Evolutionary conservation across 768 basidiomycete genomes (phyloP).

Genomic region (Pleurotus giganteus): DNA sequence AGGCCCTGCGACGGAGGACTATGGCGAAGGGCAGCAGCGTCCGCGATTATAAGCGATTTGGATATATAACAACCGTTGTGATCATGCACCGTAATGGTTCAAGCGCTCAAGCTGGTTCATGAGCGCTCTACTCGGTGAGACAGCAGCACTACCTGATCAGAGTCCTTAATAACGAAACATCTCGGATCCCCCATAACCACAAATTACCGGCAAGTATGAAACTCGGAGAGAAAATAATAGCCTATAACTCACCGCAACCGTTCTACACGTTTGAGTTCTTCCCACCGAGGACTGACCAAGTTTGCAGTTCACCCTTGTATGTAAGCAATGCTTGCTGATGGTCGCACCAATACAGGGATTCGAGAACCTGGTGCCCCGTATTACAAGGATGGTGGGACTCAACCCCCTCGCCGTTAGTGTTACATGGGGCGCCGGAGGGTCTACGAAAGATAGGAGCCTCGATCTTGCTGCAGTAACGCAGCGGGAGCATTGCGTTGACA

Average conservation of each 20-base stretch:
- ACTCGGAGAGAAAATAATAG: constrained; percentile 64
- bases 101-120: too few species aligned
- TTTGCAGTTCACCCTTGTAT: constrained; percentile 22
- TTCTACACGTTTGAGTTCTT: constrained; percentile 98
- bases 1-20: too few species aligned
- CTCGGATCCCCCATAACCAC: neutral
- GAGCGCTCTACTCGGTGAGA: too few species aligned
- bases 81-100: too few species aligned
- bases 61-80: too few species aligned
- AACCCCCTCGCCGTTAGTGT: constrained; percentile 85
- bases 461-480: constrained; percentile 83
- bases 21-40: too few species aligned
- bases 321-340: neutral
- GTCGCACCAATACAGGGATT: constrained; percentile 60
- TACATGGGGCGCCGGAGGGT: constrained; percentile 98
- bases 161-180: too few species aligned
- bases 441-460: constrained; percentile 82
- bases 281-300: constrained; percentile 91
- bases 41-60: too few species aligned
- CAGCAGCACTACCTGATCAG: too few species aligned
- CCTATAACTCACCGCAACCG: constrained; percentile 44
- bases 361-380: constrained; percentile 85
- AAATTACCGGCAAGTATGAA: constrained; percentile 48
- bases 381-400: constrained; percentile 75
- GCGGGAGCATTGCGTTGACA: constrained; percentile 73